A percentile compares a stretch with the other conserved stretches of the same genome.
Conservation (phyloP, 228 moss, liverwort and hornwort species). For the Sphagnum fallax region DNA sequence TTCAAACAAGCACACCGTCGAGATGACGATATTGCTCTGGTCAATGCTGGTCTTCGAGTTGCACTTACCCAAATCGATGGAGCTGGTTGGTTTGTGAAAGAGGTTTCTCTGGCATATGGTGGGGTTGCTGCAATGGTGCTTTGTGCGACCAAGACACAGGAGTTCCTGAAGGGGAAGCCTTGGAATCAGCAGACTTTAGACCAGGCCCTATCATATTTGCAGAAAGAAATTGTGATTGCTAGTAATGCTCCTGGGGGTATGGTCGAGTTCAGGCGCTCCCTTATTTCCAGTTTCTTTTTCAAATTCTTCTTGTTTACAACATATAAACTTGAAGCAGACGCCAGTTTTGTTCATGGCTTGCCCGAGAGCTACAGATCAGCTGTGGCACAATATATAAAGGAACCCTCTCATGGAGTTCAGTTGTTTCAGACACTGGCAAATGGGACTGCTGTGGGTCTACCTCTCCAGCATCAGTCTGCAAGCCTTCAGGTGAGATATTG, state of each 20-base stretch:
- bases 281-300: conserved; percentile 85
- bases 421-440: conserved; percentile 46
- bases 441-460: conserved; percentile 69
- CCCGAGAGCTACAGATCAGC: conserved; percentile 84
- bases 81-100: conserved; percentile 48
- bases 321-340: conserved; percentile 67
- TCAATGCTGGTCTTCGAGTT: conserved; percentile 85
- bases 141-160: conserved; percentile 50
- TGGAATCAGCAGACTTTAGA: conserved; percentile 64
- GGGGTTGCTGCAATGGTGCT: conserved; percentile 70
- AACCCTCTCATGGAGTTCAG: conserved; percentile 66
- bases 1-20: conserved; percentile 95
- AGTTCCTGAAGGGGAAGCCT: conserved; percentile 60
- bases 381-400: conserved; percentile 60
- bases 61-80: conserved; percentile 36
- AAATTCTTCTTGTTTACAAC: conserved; percentile 70
- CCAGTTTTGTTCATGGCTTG: conserved; percentile 50
- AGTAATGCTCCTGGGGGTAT: conserved; percentile 88
- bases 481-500: conserved; percentile 60
- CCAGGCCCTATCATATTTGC: conserved; percentile 41
- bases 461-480: conserved; percentile 89
- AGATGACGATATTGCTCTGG: conserved; percentile 97
- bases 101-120: conserved; percentile 69
- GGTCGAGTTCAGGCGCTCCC: conserved; percentile 84
- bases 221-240: conserved; percentile 55